Evolutionary conservation across 192 early-diverging fungal genomes (phyloP).

Genomic region (Geranomyces variabilis): DNA sequence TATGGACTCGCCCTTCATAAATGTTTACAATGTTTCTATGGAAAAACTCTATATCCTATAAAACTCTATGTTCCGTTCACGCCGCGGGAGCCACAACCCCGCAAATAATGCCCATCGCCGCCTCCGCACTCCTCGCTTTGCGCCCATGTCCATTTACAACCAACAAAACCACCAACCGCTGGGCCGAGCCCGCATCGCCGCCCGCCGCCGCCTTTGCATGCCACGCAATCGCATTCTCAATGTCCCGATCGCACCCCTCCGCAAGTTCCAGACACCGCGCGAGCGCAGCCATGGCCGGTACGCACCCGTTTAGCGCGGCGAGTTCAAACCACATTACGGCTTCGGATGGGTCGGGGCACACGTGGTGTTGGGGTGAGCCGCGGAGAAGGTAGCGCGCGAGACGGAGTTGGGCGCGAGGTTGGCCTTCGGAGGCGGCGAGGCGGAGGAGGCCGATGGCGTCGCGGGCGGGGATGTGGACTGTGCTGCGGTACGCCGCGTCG

Average conservation of each 20-base stretch:
- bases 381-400: slow-evolving; percentile 43
- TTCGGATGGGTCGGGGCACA: slow-evolving; percentile 27
- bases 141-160: neutral
- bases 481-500: no score
- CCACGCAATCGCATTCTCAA: slow-evolving; percentile 43
- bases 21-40: no score
- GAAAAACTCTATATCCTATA: no score
- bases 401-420: slow-evolving; percentile 51
- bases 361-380: slow-evolving; percentile 11
- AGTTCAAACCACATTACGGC: slow-evolving; percentile 62
- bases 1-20: no score
- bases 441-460: slow-evolving; percentile 70
- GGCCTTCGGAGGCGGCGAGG: slow-evolving; percentile 61
- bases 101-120: neutral
- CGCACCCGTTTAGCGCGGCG: slow-evolving; percentile 45
- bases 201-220: slow-evolving; percentile 49
- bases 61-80: neutral
- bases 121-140: neutral
- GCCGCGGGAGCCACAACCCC: slow-evolving; percentile 6
- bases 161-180: slow-evolving; percentile 43
- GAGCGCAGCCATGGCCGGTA: slow-evolving; percentile 43
- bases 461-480: slow-evolving; percentile 47
- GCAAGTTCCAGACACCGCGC: slow-evolving; percentile 47
- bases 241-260: slow-evolving; percentile 37
- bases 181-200: slow-evolving; percentile 49